Conservation (phyloP, 306 rosid genomes). For the Trifolium fragiferum region DNA sequence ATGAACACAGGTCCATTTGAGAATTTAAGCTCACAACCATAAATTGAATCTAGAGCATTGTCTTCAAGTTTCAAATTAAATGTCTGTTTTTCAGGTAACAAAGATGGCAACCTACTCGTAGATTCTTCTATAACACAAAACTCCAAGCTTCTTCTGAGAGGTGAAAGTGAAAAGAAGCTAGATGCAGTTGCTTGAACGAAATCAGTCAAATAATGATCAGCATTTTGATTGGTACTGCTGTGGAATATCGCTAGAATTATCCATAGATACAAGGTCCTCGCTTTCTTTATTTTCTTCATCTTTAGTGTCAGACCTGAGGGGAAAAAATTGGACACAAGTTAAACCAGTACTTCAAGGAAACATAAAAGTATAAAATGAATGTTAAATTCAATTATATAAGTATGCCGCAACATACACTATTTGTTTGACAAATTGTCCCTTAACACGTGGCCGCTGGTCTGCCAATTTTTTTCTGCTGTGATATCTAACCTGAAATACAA, state of each 20-base stretch:
- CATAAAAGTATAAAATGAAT: background rate
- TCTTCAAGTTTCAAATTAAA: constrained; percentile 38
- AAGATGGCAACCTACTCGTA: constrained; percentile 22
- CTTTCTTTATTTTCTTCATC: constrained; percentile 46
- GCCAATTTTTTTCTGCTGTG: constrained; percentile 72
- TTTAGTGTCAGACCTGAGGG: constrained; percentile 49
- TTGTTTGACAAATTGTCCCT: constrained; percentile 71
- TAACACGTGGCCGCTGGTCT: constrained; percentile 74
- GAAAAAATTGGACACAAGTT: constrained; percentile 16
- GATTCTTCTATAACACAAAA: constrained; percentile 33
- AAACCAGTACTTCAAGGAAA: constrained; percentile 14
- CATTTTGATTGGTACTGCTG: constrained; percentile 42
- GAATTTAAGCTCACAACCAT: constrained; percentile 25
- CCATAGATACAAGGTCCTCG: constrained; percentile 45
- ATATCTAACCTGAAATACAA: constrained; percentile 63
- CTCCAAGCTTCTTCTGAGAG: constrained; percentile 27
- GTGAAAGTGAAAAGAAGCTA: constrained; percentile 32
- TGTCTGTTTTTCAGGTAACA: constrained; percentile 20
- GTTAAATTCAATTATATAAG: constrained; percentile 21
- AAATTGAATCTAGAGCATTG: constrained; percentile 29
- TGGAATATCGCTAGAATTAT: constrained; percentile 42
- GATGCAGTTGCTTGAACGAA: constrained; percentile 40
- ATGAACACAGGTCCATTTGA: constrained; percentile 31
- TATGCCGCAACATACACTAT: constrained; percentile 43
- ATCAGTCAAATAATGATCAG: constrained; percentile 40